A percentile compares a stretch with the other conserved stretches of the same genome.
Conservation (phyloP, 306 rosid species). For the Ammopiptanthus mongolicus region DNA sequence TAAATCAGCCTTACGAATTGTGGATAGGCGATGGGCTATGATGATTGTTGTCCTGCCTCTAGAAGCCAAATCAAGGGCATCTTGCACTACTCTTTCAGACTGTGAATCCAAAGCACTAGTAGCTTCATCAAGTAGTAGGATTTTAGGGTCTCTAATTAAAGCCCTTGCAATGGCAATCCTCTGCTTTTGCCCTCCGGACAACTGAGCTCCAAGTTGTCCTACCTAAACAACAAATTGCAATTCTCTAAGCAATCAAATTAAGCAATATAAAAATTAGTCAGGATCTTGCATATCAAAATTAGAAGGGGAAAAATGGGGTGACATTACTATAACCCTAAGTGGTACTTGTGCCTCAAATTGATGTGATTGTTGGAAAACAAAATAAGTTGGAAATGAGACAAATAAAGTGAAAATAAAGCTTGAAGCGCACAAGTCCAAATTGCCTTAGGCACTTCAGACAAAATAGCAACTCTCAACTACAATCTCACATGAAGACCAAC, state of each 20-base stretch:
- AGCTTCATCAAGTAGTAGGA: constrained; percentile 84
- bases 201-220: constrained; percentile 75
- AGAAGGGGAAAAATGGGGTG: neutral
- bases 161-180: constrained; percentile 92
- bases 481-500: too few species aligned
- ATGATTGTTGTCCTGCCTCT: constrained; percentile 71
- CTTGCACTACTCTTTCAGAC: constrained; percentile 66
- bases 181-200: constrained; percentile 88
- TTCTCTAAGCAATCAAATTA: neutral
- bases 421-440: too few species aligned
- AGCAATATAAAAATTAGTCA: neutral
- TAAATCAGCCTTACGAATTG: constrained; percentile 50
- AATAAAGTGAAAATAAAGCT: too few species aligned
- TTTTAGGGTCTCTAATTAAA: constrained; percentile 62
- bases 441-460: too few species aligned
- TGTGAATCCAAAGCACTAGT: constrained; percentile 86
- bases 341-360: neutral
- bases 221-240: constrained; percentile 34
- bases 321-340: too few species aligned
- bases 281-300: neutral
- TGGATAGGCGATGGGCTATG: constrained; percentile 76
- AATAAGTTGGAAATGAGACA: too few species aligned
- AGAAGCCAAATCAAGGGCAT: constrained; percentile 71
- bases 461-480: too few species aligned
- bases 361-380: neutral